Percentiles rank a stretch among this genome's conserved stretches.
These are phyloP conservation scores for Cystobasidium sp. DNA, from an alignment of 1,284 basidiomycete genomes.

Conservation along the genomic window DNA sequence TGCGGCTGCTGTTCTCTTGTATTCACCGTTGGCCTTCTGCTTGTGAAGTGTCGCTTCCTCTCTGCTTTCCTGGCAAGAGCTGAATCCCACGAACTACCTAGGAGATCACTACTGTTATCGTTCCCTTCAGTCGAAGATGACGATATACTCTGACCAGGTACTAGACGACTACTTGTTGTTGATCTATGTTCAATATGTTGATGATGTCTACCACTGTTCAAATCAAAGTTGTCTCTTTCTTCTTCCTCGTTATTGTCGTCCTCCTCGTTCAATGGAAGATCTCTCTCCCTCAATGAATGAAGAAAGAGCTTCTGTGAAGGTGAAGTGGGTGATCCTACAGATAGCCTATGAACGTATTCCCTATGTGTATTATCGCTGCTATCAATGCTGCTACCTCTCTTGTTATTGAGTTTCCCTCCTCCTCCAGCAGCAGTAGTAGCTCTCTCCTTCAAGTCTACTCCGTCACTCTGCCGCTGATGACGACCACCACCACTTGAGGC, in stretches of 20 bases:
- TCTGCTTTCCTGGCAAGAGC: background rate
- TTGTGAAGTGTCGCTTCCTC: constrained; percentile 12
- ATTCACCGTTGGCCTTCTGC: constrained; percentile 11
- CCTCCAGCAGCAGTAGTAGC: background rate
- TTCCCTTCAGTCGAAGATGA: background rate
- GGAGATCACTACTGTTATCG: background rate
- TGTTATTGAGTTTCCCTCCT: background rate
- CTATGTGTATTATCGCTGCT: constrained; percentile 11
- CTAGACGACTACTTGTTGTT: background rate
- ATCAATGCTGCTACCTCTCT: background rate
- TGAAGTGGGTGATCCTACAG: constrained; percentile 7
- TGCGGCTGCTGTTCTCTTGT: background rate
- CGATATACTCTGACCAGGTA: background rate
- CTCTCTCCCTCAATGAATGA: constrained; percentile 6
- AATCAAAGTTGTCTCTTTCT: background rate
- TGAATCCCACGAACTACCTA: constrained; percentile 10
- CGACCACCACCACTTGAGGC: background rate
- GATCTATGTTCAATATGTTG: background rate
- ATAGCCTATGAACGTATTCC: constrained; percentile 9
- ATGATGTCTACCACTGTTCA: background rate
- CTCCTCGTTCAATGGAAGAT: background rate
- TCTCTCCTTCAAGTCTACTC: background rate
- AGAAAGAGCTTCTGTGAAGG: constrained; percentile 18
- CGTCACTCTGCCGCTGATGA: background rate
- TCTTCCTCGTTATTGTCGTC: background rate